A percentile compares a stretch with the other conserved stretches of the same genome.
Evolutionary conservation across 805 yeast genomes (phyloP).

Genomic region (Lachancea sp.): DNA sequence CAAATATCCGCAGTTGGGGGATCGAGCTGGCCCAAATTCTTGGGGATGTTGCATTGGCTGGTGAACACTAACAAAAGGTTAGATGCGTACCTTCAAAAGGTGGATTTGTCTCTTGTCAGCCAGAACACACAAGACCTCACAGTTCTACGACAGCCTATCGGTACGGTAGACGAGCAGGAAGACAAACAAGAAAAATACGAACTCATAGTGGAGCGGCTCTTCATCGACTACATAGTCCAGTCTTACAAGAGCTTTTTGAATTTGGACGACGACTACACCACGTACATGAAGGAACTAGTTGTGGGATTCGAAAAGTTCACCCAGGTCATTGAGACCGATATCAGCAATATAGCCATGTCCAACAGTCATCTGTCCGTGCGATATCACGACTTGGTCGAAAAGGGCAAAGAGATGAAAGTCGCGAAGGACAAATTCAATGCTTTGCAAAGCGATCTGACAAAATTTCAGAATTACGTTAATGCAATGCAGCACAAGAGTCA

Average conservation of each 20-base stretch:
- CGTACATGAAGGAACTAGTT: constrained; percentile 49
- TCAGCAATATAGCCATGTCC: constrained; percentile 36
- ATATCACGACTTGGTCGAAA: constrained; percentile 38
- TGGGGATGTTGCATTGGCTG: constrained; percentile 82
- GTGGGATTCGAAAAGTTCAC: constrained; percentile 47
- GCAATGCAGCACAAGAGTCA: constrained; percentile 56
- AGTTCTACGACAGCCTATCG: constrained; percentile 21
- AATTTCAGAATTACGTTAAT: constrained; percentile 66
- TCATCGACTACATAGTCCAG: constrained; percentile 54
- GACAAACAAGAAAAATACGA: constrained; percentile 33
- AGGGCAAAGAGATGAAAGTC: constrained; percentile 42
- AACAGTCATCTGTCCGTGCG: constrained; percentile 37
- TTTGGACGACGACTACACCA: constrained; percentile 55
- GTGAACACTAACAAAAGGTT: constrained; percentile 47
- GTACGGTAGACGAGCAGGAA: constrained; percentile 26
- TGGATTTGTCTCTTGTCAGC: constrained; percentile 19
- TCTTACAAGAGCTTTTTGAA: constrained; percentile 63
- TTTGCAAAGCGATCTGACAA: constrained; percentile 60
- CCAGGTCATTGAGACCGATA: constrained; percentile 42
- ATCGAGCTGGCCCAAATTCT: constrained; percentile 73
- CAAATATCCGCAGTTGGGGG: constrained; percentile 91
- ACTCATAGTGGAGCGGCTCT: constrained; percentile 38
- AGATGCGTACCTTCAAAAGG: constrained; percentile 28
- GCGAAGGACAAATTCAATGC: constrained; percentile 55
- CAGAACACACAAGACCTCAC: constrained; percentile 30